Conservation (phyloP, 2,329 filamentous ascomycete genomes). For the Xylariaceae sp. region DNA sequence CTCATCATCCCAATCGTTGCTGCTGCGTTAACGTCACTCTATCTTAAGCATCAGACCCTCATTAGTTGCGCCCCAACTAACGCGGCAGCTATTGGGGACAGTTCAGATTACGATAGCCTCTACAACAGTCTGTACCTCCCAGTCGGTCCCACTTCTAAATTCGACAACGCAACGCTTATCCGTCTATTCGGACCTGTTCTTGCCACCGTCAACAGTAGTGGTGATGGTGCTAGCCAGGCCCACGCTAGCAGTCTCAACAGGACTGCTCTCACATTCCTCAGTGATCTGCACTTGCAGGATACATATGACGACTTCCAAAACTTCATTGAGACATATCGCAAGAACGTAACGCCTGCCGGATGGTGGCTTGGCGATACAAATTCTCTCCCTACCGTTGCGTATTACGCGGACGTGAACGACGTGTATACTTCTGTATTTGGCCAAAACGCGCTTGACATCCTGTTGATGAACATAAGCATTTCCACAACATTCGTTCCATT, state of each 20-base stretch:
- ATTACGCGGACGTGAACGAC: constrained; percentile 58
- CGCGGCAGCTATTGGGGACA: constrained; percentile 30
- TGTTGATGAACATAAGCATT: constrained; percentile 66
- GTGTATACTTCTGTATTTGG: constrained; percentile 56
- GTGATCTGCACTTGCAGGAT: constrained; percentile 52
- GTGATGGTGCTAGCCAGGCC: constrained; percentile 2
- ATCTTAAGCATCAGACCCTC: constrained; percentile 49
- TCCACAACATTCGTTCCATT: constrained; percentile 70
- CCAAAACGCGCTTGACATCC: constrained; percentile 62
- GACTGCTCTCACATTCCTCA: constrained; percentile 30
- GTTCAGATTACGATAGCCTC: constrained; percentile 34
- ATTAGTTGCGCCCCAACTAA: constrained; percentile 31
- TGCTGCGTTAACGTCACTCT: constrained; percentile 73
- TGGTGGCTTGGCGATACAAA: constrained; percentile 67
- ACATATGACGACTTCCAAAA: constrained; percentile 65
- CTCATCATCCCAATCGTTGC: constrained; percentile 75
- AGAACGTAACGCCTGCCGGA: constrained; percentile 70
- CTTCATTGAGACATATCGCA: constrained; percentile 59
- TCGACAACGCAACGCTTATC: constrained; percentile 31
- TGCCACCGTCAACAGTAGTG: constrained; percentile 18
- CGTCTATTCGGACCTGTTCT: constrained; percentile 41
- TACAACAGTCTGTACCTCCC: constrained; percentile 36
- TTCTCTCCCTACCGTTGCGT: constrained; percentile 64
- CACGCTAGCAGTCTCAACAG: constrained; percentile 11
- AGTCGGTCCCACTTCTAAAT: constrained; percentile 41